A percentile compares a stretch with the other conserved stretches of the same genome.
Evolutionary conservation across 2,329 filamentous ascomycete genomes (phyloP).

Genomic region (Aspergillus sergii): DNA sequence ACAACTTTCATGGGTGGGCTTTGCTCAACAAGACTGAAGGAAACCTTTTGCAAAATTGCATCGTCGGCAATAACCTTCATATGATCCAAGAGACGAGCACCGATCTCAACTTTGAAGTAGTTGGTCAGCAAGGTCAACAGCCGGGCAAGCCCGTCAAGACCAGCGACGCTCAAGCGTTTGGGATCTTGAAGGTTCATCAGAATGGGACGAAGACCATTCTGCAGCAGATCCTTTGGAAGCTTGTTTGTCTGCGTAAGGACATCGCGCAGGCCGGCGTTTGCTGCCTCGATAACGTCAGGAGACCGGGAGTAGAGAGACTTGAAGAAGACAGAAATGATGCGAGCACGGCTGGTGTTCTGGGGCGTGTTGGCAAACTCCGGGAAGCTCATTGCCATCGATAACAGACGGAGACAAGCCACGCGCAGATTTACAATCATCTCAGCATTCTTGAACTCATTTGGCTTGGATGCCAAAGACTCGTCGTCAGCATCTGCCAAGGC

Average conservation of each 20-base stretch:
- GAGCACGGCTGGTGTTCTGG: slow-evolving; percentile 62
- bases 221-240: slow-evolving; percentile 89
- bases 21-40: slow-evolving; percentile 93
- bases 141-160: slow-evolving; percentile 86
- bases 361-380: slow-evolving; percentile 83
- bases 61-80: slow-evolving; percentile 88
- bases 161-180: slow-evolving; percentile 83
- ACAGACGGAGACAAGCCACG: slow-evolving; percentile 88
- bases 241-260: slow-evolving; percentile 89
- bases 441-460: slow-evolving; percentile 90
- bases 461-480: slow-evolving; percentile 88
- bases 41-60: slow-evolving; percentile 79
- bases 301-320: slow-evolving; percentile 95
- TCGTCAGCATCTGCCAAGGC: slow-evolving; percentile 94
- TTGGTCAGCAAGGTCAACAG: slow-evolving; percentile 90
- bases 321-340: slow-evolving; percentile 95
- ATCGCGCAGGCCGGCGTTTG: slow-evolving; percentile 84
- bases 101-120: slow-evolving; percentile 99
- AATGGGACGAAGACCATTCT: slow-evolving; percentile 92
- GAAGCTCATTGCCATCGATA: slow-evolving; percentile 91
- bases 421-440: slow-evolving; percentile 89
- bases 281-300: slow-evolving; percentile 87
- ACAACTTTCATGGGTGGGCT: slow-evolving; percentile 92
- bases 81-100: slow-evolving; percentile 87
- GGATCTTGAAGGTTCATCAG: slow-evolving; percentile 94